A percentile compares a stretch with the other conserved stretches of the same genome.
Evolutionary conservation across 352 stramenopile genomes (phyloP).

Genomic region (Globisporangium nodosum): DNA sequence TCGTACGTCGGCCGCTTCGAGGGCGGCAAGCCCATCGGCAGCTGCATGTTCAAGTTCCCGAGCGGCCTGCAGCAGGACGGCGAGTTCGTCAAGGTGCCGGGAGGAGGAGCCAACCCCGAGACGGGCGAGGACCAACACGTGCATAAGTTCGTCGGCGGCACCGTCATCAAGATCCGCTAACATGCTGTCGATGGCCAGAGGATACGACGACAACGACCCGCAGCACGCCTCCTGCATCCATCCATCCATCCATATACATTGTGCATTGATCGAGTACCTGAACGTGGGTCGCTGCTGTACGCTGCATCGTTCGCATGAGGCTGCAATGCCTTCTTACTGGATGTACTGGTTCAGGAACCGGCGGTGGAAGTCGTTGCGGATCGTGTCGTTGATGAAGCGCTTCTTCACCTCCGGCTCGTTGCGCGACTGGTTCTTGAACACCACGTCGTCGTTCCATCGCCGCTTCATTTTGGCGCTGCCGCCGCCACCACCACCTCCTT

Average conservation of each 20-base stretch:
- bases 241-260: constrained; percentile 7
- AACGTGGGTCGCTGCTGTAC: too few species aligned
- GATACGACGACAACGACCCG: too few species aligned
- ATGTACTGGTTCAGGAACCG: constrained; percentile 98
- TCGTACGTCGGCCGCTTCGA: constrained; percentile 85
- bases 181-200: not conserved
- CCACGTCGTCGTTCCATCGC: constrained; percentile 99
- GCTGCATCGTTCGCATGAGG: too few species aligned
- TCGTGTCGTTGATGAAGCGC: constrained; percentile 99
- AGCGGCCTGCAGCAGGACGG: constrained; percentile 83
- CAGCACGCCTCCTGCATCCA: not conserved
- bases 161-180: constrained; percentile 66
- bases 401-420: constrained; percentile 94
- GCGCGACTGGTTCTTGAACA: constrained; percentile 98
- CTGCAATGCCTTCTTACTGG: constrained; percentile 31
- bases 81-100: constrained; percentile 63
- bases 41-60: constrained; percentile 84
- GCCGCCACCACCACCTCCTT: constrained; percentile 20
- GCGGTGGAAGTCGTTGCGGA: constrained; percentile 99
- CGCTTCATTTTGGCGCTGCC: constrained; percentile 86
- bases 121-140: constrained; percentile 44
- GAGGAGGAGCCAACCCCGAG: constrained; percentile 16
- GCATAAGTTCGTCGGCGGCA: constrained; percentile 69
- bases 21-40: constrained; percentile 79
- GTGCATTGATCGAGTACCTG: not conserved